Percentiles rank a stretch among this genome's conserved stretches.
These are phyloP conservation scores for Cunninghamia lanceolata DNA, from an alignment of 75 land plant genomes.

Conservation along the genomic window DNA sequence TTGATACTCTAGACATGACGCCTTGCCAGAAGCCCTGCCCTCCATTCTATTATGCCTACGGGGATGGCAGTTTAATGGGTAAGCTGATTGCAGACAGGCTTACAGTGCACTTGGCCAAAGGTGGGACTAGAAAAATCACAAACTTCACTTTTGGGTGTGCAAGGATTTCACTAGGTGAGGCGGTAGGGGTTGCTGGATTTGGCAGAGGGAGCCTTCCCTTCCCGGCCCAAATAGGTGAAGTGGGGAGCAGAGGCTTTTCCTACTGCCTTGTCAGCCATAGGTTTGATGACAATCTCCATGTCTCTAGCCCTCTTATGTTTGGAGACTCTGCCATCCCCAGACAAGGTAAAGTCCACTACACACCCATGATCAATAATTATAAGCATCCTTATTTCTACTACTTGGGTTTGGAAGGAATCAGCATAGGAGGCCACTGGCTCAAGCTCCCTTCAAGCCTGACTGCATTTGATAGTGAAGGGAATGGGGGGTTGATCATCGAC, in stretches of 20 bases:
- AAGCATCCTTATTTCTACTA: conserved; percentile 58
- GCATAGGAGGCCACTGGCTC: conserved; percentile 41
- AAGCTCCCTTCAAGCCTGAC: conserved; percentile 25
- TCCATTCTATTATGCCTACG: conserved; percentile 63
- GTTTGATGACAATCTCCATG: conserved; percentile 12
- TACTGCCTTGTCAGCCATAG: conserved; percentile 74
- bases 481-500: conserved; percentile 78
- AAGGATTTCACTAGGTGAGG: conserved; percentile 55
- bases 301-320: conserved; percentile 11
- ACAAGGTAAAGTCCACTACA: conserved; percentile 30
- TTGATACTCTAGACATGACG: conserved; percentile 40
- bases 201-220: conserved; percentile 67
- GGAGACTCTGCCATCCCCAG: conserved; percentile 11
- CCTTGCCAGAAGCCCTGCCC: conserved; percentile 48
- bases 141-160: conserved; percentile 76
- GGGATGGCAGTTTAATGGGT: conserved; percentile 63
- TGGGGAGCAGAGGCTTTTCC: conserved; percentile 48
- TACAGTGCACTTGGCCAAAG: conserved; percentile 15
- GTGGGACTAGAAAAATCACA: conserved; percentile 5
- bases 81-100: conserved; percentile 31
- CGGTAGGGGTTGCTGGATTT: conserved; percentile 79
- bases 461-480: conserved; percentile 45
- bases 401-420: conserved; percentile 51
- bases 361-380: conserved; percentile 62
- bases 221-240: conserved; percentile 47